Evolutionary conservation across 768 basidiomycete genomes (phyloP).

Genomic region (Agrocybe pediades): DNA sequence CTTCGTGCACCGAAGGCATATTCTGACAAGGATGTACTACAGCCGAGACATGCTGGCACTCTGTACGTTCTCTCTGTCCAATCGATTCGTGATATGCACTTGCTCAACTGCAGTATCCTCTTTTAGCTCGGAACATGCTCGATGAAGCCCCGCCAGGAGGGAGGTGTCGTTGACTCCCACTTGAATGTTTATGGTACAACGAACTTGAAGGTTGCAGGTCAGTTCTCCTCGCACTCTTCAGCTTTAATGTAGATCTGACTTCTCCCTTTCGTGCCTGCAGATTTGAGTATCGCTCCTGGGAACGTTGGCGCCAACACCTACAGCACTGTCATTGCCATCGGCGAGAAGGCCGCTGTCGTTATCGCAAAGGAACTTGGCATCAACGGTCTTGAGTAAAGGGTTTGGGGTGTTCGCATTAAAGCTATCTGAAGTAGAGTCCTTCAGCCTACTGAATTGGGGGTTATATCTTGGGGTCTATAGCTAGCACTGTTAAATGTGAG

Average conservation of each 20-base stretch:
- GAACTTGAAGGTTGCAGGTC: slow-evolving; percentile 28
- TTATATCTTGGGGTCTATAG: no score
- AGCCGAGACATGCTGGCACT: slow-evolving; percentile 45
- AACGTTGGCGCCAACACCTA: slow-evolving; percentile 35
- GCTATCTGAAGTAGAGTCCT: no score
- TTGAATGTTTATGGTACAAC: slow-evolving; percentile 30
- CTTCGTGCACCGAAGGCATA: no score
- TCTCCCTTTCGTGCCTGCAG: no score
- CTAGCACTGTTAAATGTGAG: no score
- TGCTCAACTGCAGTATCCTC: no score
- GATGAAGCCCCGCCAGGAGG: slow-evolving; percentile 25
- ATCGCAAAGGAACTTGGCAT: slow-evolving; percentile 46
- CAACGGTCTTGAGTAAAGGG: slow-evolving; percentile 11
- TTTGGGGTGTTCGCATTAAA: no score
- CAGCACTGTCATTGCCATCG: slow-evolving; percentile 37
- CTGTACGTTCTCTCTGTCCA: slow-evolving; percentile 21
- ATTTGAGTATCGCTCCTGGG: slow-evolving; percentile 20
- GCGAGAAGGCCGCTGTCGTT: slow-evolving; percentile 56
- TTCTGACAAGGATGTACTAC: no score
- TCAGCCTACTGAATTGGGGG: no score
- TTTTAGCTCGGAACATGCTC: slow-evolving; percentile 27
- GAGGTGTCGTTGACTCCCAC: slow-evolving; percentile 22
- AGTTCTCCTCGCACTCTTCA: background rate
- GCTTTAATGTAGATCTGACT: no score
- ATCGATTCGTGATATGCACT: background rate